These are phyloP conservation scores for Babesia sp. DNA, from an alignment of 169 alveolate species.

Conservation along the genomic window DNA sequence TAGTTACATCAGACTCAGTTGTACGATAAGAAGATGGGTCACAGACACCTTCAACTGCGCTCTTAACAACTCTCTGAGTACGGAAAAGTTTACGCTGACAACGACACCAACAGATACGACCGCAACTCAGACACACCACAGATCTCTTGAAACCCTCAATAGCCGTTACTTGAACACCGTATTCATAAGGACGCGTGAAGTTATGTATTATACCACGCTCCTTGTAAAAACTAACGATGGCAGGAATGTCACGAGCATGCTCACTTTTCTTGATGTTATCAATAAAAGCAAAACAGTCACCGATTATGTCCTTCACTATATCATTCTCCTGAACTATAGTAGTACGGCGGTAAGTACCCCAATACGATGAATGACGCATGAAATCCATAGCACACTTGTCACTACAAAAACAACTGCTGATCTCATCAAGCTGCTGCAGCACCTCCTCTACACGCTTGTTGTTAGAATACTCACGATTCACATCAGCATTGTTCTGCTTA, in stretches of 20 bases:
- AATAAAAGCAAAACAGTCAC: slow-evolving; percentile 13
- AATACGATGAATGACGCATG: slow-evolving; percentile 42
- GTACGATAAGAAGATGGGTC: background rate
- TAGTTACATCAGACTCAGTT: background rate
- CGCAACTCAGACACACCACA: slow-evolving; percentile 59
- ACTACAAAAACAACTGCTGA: slow-evolving; percentile 60
- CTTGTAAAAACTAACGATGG: slow-evolving; percentile 36
- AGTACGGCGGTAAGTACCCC: slow-evolving; percentile 7
- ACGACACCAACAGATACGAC: slow-evolving; percentile 55
- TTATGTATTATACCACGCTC: slow-evolving; percentile 66
- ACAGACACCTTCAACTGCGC: background rate
- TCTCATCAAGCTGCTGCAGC: slow-evolving; percentile 63
- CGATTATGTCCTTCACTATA: slow-evolving; percentile 1
- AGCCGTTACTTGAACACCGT: slow-evolving; percentile 5
- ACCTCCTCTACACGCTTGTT: slow-evolving; percentile 45
- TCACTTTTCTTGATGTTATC: background rate
- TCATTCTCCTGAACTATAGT: background rate
- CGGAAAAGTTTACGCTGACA: slow-evolving; percentile 62
- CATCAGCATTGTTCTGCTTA: background rate
- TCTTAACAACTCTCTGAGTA: background rate
- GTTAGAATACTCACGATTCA: slow-evolving; percentile 14
- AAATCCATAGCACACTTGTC: slow-evolving; percentile 61
- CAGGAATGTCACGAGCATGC: background rate
- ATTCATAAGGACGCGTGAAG: slow-evolving; percentile 57
- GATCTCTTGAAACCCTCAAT: slow-evolving; percentile 49